These are phyloP conservation scores for Bipolaris sorokiniana DNA, from an alignment of 2,329 filamentous ascomycete species.

Conservation along the genomic window DNA sequence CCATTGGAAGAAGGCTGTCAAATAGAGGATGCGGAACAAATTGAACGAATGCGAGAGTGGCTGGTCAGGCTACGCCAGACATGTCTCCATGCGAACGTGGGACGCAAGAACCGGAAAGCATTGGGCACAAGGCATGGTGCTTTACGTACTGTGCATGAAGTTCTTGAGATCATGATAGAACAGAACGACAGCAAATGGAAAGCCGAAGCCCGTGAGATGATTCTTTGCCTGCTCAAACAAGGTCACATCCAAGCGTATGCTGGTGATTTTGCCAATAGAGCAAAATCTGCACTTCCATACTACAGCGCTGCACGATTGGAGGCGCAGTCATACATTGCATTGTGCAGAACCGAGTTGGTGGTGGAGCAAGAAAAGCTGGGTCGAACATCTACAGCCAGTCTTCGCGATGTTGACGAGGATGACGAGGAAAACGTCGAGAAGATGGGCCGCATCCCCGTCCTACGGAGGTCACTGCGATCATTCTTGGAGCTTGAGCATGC, in stretches of 20 bases:
- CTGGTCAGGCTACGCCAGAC: conserved; percentile 79
- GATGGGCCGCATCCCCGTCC: conserved; percentile 59
- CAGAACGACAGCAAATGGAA: conserved; percentile 73
- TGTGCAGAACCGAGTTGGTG: conserved; percentile 68
- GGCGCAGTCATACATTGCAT: conserved; percentile 60
- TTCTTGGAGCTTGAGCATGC: conserved; percentile 82
- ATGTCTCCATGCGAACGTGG: conserved; percentile 84
- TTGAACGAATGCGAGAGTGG: conserved; percentile 80
- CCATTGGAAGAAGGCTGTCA: conserved; percentile 69
- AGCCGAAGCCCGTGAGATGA: conserved; percentile 69
- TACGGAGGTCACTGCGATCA: conserved; percentile 70
- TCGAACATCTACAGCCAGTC: conserved; percentile 35
- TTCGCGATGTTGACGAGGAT: conserved; percentile 44
- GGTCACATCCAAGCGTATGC: conserved; percentile 84
- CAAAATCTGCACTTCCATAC: conserved; percentile 70
- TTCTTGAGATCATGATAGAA: conserved; percentile 90
- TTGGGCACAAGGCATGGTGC: conserved; percentile 68
- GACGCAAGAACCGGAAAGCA: conserved; percentile 67
- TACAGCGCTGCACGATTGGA: conserved; percentile 64
- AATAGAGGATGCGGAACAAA: conserved; percentile 60
- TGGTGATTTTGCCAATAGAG: conserved; percentile 58
- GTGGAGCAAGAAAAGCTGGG: conserved; percentile 54
- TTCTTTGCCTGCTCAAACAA: conserved; percentile 68
- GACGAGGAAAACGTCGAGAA: conserved; percentile 49
- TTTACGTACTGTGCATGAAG: conserved; percentile 81